A percentile compares a stretch with the other conserved stretches of the same genome.
phyloP scores from a whole-genome alignment of 1,139 yeast genomes.

The Nakaseomyces kungkrabaensis region DNA sequence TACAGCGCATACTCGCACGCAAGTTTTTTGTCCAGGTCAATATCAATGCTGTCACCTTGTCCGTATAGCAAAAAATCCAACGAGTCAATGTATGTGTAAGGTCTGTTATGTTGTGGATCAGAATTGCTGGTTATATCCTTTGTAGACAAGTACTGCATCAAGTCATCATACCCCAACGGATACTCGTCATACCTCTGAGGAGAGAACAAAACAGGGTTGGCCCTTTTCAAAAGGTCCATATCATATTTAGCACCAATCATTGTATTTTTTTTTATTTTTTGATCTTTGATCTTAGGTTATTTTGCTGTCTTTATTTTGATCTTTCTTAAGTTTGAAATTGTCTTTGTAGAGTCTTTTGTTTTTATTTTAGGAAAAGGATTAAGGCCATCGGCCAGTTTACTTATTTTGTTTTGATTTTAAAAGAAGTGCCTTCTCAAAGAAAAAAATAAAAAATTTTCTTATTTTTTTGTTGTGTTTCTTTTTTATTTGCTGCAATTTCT shows the following conservation, averaged over 20 bases:
- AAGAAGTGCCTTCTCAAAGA: no score
- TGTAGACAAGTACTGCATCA: conserved; percentile 18
- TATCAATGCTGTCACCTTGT: background rate
- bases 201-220: conserved; percentile 22
- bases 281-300: no score
- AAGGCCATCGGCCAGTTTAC: no score
- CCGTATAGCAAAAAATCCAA: conserved; percentile 3
- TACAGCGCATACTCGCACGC: conserved; percentile 24
- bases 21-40: conserved; percentile 24
- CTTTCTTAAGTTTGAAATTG: no score
- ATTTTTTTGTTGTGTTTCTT: no score
- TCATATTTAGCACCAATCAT: conserved; percentile 1
- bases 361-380: no score
- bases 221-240: conserved; percentile 16
- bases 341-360: no score
- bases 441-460: no score
- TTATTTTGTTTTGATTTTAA: no score
- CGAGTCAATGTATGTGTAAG: conserved; percentile 12
- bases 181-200: conserved; percentile 20
- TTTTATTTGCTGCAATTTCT: no score
- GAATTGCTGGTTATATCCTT: conserved; percentile 7
- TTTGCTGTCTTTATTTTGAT: no score
- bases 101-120: conserved; percentile 10
- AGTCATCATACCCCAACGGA: conserved; percentile 22
- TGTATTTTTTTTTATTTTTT: no score